These are phyloP conservation scores for Buddleja alternifolia DNA, from an alignment of 257 asterid genomes.

Conservation along the genomic window DNA sequence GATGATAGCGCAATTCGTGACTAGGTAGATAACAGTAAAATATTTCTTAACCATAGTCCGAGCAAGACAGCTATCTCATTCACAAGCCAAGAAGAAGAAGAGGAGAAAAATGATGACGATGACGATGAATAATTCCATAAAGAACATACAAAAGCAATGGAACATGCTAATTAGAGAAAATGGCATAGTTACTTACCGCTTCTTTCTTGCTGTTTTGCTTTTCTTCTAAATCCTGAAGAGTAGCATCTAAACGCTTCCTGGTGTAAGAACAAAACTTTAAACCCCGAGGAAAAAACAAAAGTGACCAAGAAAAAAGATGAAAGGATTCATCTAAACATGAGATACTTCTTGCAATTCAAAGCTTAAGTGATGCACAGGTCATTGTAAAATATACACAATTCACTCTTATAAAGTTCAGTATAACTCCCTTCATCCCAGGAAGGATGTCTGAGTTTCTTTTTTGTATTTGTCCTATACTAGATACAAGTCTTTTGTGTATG, in stretches of 20 bases:
- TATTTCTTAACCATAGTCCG: slow-evolving; percentile 21
- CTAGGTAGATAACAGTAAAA: neutral
- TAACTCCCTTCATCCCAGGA: no score
- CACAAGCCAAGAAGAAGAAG: neutral
- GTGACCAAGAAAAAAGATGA: slow-evolving; percentile 13
- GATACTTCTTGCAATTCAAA: slow-evolving; percentile 15
- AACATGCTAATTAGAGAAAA: slow-evolving; percentile 6
- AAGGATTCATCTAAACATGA: neutral
- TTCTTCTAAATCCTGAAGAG: slow-evolving; percentile 91
- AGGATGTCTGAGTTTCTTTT: no score
- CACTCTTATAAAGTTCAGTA: neutral
- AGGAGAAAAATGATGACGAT: neutral
- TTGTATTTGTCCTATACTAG: no score
- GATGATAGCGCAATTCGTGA: slow-evolving; percentile 6
- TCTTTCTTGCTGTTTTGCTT: slow-evolving; percentile 94
- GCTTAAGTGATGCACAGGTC: neutral
- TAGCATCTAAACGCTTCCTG: slow-evolving; percentile 87
- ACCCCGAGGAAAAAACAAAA: neutral
- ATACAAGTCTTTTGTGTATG: no score
- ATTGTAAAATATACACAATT: neutral
- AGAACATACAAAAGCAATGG: neutral
- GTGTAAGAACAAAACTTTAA: slow-evolving; percentile 18
- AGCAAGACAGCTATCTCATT: slow-evolving; percentile 12
- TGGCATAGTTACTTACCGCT: slow-evolving; percentile 56
- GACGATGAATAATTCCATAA: neutral